Evolutionary conservation across 441 rosid genomes (phyloP), one percentile per base, ranked within the genome.

Genomic region (Viola pubescens): DNA sequence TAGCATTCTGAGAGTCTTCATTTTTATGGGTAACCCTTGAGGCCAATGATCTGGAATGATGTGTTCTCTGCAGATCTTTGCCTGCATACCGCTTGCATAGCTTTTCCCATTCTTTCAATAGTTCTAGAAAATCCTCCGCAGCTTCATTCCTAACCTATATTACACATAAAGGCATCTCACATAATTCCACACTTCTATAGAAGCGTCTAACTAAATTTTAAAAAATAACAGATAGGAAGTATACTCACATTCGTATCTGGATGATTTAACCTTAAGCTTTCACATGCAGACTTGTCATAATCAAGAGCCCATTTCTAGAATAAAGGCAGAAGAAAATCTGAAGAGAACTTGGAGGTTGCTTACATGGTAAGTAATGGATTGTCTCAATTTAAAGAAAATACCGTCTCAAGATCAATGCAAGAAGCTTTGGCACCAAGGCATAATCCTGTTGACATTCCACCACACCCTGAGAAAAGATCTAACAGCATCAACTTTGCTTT

Each of bases 401-500:
- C 96, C 89, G 85, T 83, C 67, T 85, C 78, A 63, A 91, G 79
- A 77, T 79, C 69, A 73, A 80, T 61, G 67, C 77, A 62, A 66
- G 88, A 81, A 66, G 80, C 72, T 78, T 81, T 86, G 77, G 92
- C 87, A 59, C 98, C 98, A n/a, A 91, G 85, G 74, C 82, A 75
- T 66, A 91, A 75, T 63, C 98, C 96, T 61, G 88, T 88, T 42
- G 98, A 88, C 98, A 91, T 88, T 78, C 98, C 98, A 71, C 98
- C 96, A 75, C 98, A 88, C 48, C 98, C 98, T 68, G 89, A 80
- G 77, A 82, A 91, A 58, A 88, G 84, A 82, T 91, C 98, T 65
- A 88, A 81, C 38, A 91, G 72, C 6, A 62, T 55, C 56, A 91
- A 73, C 62, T 81, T 79, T 54, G 66, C 61, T 77, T 79, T 75